These are phyloP conservation scores for Phialocephala sp. DNA, from an alignment of 2,329 filamentous ascomycete species.

Conservation along the genomic window DNA sequence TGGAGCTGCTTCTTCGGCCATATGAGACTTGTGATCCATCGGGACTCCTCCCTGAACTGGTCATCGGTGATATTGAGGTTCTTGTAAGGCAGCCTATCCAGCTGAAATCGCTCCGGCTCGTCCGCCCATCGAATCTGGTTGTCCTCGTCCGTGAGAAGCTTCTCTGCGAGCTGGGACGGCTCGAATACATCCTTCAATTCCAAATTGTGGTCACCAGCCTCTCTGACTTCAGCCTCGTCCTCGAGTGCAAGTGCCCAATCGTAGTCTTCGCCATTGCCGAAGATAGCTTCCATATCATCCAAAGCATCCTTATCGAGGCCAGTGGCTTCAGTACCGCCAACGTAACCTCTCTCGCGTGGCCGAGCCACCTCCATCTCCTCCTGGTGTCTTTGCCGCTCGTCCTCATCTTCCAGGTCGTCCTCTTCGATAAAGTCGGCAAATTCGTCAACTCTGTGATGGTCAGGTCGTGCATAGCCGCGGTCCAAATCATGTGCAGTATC, in stretches of 20 bases:
- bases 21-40: slow-evolving; percentile 90
- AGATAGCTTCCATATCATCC: slow-evolving; percentile 95
- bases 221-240: slow-evolving; percentile 80
- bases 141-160: slow-evolving; percentile 93
- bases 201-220: slow-evolving; percentile 80
- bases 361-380: slow-evolving; percentile 90
- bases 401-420: slow-evolving; percentile 87
- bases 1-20: slow-evolving; percentile 78
- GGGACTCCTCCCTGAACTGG: slow-evolving; percentile 86
- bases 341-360: slow-evolving; percentile 72
- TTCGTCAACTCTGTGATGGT: slow-evolving; percentile 72
- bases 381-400: slow-evolving; percentile 73
- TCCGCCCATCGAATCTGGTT: slow-evolving; percentile 88
- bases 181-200: slow-evolving; percentile 99
- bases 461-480: slow-evolving; percentile 44
- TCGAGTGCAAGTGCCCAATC: slow-evolving; percentile 92
- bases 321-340: slow-evolving; percentile 76
- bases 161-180: slow-evolving; percentile 91
- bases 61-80: slow-evolving; percentile 80
- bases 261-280: slow-evolving; percentile 95
- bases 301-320: slow-evolving; percentile 91
- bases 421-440: slow-evolving; percentile 98
- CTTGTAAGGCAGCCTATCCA: slow-evolving; percentile 88
- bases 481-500: slow-evolving; percentile 56
- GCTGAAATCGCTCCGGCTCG: slow-evolving; percentile 91